phyloP scores from a whole-genome alignment of 2,329 filamentous ascomycete genomes.

The Dothiorella sarmentorum region DNA sequence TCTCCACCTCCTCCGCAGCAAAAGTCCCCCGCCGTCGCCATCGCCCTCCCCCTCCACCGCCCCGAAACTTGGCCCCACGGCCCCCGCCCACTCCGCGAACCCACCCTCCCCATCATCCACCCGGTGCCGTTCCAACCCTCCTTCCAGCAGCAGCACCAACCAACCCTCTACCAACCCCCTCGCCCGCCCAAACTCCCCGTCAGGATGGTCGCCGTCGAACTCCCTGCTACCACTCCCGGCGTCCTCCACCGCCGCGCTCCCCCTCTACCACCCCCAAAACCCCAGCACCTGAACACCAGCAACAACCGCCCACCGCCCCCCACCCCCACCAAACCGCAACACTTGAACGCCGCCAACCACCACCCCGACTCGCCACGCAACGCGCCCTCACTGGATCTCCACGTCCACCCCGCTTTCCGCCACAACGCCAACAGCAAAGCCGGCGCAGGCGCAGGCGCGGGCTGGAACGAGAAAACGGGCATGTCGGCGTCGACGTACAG shows the following conservation, averaged over 20 bases:
- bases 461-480: slow-evolving; percentile 35
- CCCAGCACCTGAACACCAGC: neutral
- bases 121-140: neutral
- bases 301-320: slow-evolving; percentile 20
- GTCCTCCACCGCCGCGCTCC: slow-evolving; percentile 18
- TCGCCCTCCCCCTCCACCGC: neutral
- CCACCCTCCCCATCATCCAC: neutral
- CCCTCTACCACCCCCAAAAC: neutral
- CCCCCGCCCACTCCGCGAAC: neutral
- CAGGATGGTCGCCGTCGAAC: slow-evolving; percentile 15
- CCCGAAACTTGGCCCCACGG: slow-evolving; percentile 4
- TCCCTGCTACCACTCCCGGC: neutral
- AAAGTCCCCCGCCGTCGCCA: too few species aligned
- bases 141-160: neutral
- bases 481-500: slow-evolving; percentile 41
- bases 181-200: slow-evolving; percentile 21
- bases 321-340: slow-evolving; percentile 7
- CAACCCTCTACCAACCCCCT: slow-evolving; percentile 22
- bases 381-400: neutral
- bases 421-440: slow-evolving; percentile 11
- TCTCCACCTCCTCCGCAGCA: too few species aligned
- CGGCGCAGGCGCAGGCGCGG: neutral
- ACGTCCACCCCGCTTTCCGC: slow-evolving; percentile 13
- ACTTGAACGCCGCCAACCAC: slow-evolving; percentile 3
- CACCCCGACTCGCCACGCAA: slow-evolving; percentile 1